These are phyloP conservation scores for Tuber indicum DNA, from an alignment of 495 filamentous ascomycete genomes.

Conservation along the genomic window DNA sequence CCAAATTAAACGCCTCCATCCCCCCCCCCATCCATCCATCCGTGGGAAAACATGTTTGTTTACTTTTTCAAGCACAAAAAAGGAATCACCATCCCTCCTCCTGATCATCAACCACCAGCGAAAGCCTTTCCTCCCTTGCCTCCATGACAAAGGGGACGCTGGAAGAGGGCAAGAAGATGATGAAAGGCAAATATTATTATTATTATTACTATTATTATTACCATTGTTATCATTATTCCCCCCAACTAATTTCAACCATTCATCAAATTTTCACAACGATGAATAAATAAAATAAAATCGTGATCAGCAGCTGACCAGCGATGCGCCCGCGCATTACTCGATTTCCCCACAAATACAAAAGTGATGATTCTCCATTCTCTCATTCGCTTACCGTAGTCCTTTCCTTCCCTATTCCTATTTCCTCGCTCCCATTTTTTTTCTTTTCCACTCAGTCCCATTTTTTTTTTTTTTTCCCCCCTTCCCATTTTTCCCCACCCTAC, in stretches of 20 bases:
- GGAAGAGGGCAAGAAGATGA: not conserved
- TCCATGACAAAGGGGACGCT: not conserved
- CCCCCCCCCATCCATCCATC: not conserved
- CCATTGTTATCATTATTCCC: not conserved
- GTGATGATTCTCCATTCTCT: slow-evolving; percentile 11
- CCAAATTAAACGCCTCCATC: not conserved
- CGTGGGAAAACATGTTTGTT: not conserved
- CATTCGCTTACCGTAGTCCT: slow-evolving; percentile 22
- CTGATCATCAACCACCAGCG: not conserved
- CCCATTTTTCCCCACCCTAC: slow-evolving; percentile 18
- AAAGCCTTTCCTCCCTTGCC: not conserved
- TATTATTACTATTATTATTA: not conserved
- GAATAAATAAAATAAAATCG: slow-evolving; percentile 20
- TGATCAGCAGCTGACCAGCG: slow-evolving; percentile 38
- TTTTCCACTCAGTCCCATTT: not conserved
- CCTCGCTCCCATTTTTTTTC: not conserved
- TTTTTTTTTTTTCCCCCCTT: not conserved
- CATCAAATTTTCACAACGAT: slow-evolving; percentile 14
- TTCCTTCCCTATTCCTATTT: slow-evolving; percentile 25
- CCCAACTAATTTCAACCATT: slow-evolving; percentile 6
- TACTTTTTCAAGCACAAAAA: slow-evolving; percentile 3
- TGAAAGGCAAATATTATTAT: not conserved
- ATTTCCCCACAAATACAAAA: slow-evolving; percentile 37
- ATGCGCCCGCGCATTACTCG: slow-evolving; percentile 32
- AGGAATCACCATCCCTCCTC: not conserved